Base-by-base conservation (phyloP, 73 alveolate species). In the Vitrella brassicaformis region DNA sequence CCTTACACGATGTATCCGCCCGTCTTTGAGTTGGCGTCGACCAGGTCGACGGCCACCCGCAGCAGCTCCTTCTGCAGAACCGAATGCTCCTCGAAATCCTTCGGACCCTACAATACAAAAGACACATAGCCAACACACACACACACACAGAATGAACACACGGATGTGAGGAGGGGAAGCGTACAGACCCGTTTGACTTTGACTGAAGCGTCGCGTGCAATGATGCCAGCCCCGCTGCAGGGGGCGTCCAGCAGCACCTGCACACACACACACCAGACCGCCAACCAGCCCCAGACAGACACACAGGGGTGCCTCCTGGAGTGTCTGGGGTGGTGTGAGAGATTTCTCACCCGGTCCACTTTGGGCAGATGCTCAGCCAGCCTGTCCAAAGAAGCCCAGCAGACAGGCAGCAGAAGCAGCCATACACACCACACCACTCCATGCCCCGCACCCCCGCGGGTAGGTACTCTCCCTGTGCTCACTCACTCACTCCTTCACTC, bases 11-110 rank as follows among this genome's bases (percentile, higher is more conserved):
- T 75, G 84, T 83, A 89, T 30, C 99, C 99, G 27, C 97, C 98
- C 19, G 97, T 91, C 71, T 86, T 89, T 26, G 98, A 93, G 82
- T 88, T 89, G 84, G 87, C 93, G 81, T 85, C 90, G 92, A 74
- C 94, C 95, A 80, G 87, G 88, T 97, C 99, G 68, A 97, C 95
- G 27, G 99, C 99, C 30, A 98, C 92, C 69, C 93, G 85, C 56
- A 97, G 85, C 71, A 97, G 90, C 84, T 95, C 99, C 81, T 96
- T 97, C 84, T 97, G 96, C 78, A 97, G 81, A 73, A 93, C 97
- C 78, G 98, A 81, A 72, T 94, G 94, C 81, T 89, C 89, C 84
- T 85, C 78, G 71, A 97, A 89, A 78, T 97, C 99, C 78, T 91
- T 90, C 74, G 78, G 74, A 27, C 92, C 79, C 87, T 89, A 79